These are phyloP conservation scores for Fraxinus sp. DNA, from an alignment of 305 asterid genomes.

Conservation along the genomic window DNA sequence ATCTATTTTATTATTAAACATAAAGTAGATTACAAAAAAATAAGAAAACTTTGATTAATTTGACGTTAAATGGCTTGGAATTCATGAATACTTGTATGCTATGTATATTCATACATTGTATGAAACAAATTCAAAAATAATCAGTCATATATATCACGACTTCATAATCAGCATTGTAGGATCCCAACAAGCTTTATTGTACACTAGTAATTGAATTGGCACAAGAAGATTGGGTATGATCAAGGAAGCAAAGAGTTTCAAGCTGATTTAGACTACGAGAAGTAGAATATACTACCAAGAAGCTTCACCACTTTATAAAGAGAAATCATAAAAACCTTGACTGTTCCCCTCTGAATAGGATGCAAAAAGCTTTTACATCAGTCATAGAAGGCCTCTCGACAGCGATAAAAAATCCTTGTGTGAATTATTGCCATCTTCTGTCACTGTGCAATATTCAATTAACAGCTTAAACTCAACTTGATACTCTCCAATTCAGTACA, in stretches of 20 bases:
- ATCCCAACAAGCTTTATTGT: neutral
- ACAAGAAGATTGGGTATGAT: neutral
- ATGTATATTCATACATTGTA: too few relatives aligned
- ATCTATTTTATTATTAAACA: neutral
- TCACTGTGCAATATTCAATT: neutral
- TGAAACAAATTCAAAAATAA: neutral
- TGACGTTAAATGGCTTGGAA: too few relatives aligned
- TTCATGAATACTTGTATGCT: too few relatives aligned
- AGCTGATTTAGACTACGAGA: neutral
- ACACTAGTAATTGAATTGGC: neutral
- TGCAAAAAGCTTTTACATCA: neutral
- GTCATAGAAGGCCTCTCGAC: too few relatives aligned
- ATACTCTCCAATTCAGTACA: neutral
- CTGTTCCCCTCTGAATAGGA: neutral
- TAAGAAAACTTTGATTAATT: neutral
- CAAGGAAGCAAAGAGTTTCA: neutral
- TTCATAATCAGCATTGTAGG: neutral
- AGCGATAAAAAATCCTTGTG: neutral
- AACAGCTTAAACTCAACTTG: neutral
- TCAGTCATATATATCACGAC: neutral
- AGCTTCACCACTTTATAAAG: neutral
- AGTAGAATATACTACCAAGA: neutral
- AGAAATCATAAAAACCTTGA: too few relatives aligned
- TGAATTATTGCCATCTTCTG: neutral
- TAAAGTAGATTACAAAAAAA: neutral